Conservation (phyloP, 306 rosid genomes). For the Pterocarpus santalinus region DNA sequence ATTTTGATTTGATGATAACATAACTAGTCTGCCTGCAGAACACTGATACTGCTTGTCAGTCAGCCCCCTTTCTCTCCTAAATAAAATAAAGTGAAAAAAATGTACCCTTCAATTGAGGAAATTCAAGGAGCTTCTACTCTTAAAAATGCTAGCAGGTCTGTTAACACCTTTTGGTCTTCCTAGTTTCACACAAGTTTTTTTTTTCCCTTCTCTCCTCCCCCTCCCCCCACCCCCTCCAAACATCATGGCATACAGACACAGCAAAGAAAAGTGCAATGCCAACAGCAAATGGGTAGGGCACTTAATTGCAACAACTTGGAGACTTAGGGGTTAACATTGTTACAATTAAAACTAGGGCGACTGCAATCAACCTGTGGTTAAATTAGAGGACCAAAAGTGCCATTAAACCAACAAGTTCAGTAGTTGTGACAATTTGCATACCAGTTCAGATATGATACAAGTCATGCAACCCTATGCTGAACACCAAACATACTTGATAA, state of each 20-base stretch:
- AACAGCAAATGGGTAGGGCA: not conserved
- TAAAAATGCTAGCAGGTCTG: not conserved
- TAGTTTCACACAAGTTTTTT: not conserved
- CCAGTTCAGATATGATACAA: not conserved
- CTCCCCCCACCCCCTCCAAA: not conserved
- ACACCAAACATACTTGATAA: constrained; percentile 5
- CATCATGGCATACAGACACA: not conserved
- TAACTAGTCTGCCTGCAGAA: not conserved
- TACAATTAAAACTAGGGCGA: constrained; percentile 3
- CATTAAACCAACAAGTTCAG: not conserved
- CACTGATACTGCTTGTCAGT: not conserved
- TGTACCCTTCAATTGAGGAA: not conserved
- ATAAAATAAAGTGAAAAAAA: constrained; percentile 5
- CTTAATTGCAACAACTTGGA: constrained; percentile 4
- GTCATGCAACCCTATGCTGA: not conserved
- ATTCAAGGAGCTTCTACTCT: not conserved
- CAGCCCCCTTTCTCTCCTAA: not conserved
- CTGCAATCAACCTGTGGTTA: not conserved
- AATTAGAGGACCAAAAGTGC: not conserved
- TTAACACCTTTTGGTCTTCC: not conserved
- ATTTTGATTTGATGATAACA: constrained; percentile 6
- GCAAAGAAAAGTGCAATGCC: not conserved
- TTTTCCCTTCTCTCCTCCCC: no score
- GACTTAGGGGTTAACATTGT: not conserved
- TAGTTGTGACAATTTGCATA: not conserved